phyloP scores from a whole-genome alignment of 768 basidiomycete species.

The Xerocomus potaroensis region DNA sequence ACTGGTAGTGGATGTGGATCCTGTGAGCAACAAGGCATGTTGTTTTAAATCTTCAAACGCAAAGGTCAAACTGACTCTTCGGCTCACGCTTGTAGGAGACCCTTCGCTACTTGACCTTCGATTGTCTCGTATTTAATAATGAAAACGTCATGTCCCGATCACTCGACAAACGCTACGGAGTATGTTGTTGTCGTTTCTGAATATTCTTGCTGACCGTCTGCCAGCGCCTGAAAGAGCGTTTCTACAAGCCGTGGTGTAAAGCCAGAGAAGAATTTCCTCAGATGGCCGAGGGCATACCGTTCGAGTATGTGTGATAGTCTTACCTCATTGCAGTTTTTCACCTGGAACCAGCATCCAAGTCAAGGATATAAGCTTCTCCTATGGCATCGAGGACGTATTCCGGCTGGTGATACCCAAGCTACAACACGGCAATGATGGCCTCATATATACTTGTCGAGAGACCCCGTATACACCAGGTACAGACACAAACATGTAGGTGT shows the following conservation, averaged over 20 bases:
- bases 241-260: constrained; percentile 74
- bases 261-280: constrained; percentile 68
- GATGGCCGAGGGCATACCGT: constrained; percentile 62
- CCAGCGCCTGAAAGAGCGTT: constrained; percentile 65
- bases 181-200: constrained; percentile 36
- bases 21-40: constrained; percentile 62
- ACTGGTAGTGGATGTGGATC: constrained; percentile 87
- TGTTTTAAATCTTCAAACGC: not conserved
- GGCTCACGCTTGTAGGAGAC: constrained; percentile 53
- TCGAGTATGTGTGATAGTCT: constrained; percentile 58
- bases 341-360: constrained; percentile 63
- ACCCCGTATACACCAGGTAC: constrained; percentile 80
- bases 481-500: constrained; percentile 86
- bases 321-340: constrained; percentile 5
- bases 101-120: constrained; percentile 82
- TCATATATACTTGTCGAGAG: constrained; percentile 92
- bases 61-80: not conserved
- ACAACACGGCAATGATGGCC: constrained; percentile 91
- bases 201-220: constrained; percentile 3
- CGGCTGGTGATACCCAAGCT: constrained; percentile 75
- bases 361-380: constrained; percentile 85
- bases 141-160: constrained; percentile 83
- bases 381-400: constrained; percentile 85
- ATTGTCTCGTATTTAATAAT: constrained; percentile 83
- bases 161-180: constrained; percentile 86